phyloP scores from a whole-genome alignment of 257 asterid species.

The Buddleja alternifolia region DNA sequence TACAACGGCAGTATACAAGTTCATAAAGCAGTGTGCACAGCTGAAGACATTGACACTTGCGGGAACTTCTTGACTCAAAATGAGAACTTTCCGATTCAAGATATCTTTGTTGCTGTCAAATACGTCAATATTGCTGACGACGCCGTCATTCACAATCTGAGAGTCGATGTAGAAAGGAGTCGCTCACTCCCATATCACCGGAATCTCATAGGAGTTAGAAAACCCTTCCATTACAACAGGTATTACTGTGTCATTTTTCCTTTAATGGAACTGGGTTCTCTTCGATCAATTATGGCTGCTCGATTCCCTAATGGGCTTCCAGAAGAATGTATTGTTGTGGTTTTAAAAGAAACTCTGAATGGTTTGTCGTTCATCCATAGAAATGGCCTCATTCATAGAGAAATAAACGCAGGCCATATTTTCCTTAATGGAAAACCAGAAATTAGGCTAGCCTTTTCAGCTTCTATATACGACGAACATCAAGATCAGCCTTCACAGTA shows the following conservation, averaged over 20 bases:
- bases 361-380: conserved; percentile 10
- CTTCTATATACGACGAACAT: background rate
- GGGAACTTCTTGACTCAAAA: no score
- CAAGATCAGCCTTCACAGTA: background rate
- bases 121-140: background rate
- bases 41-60: background rate
- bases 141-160: background rate
- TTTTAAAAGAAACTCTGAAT: background rate
- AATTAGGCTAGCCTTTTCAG: conserved; percentile 24
- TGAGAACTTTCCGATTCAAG: background rate
- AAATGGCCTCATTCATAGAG: background rate
- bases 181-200: background rate
- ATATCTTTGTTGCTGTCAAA: background rate
- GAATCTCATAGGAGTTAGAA: background rate
- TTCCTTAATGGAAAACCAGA: conserved; percentile 14
- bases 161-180: background rate
- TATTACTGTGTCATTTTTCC: conserved; percentile 16
- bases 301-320: conserved; percentile 12
- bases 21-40: background rate
- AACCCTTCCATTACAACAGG: background rate
- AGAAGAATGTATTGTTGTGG: background rate
- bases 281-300: background rate
- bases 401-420: conserved; percentile 21
- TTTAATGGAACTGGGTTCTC: conserved; percentile 14
- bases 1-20: background rate